Evolutionary conservation across 768 basidiomycete genomes (phyloP).

Genomic region (Nidula microcarpa): DNA sequence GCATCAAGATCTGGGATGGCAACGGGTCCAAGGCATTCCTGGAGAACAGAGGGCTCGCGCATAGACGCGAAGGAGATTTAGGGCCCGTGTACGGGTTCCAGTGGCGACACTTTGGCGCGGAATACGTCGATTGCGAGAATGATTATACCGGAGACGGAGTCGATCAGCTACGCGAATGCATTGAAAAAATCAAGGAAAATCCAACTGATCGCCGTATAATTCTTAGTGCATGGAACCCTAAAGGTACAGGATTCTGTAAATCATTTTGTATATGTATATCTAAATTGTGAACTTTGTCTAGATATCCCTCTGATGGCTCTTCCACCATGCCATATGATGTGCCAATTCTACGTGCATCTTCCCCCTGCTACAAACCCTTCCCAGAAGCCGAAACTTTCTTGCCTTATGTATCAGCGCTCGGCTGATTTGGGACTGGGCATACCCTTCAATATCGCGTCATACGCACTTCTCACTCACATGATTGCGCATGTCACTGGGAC

Average conservation of each 20-base stretch:
- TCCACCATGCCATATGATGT: constrained; percentile 98
- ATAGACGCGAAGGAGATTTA: constrained; percentile 86
- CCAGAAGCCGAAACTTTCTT: constrained; percentile 74
- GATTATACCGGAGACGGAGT: constrained; percentile 84
- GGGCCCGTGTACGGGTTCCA: constrained; percentile 98
- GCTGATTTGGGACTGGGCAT: constrained; percentile 97
- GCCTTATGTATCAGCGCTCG: constrained; percentile 96
- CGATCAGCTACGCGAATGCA: constrained; percentile 88
- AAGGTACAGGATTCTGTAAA: constrained; percentile 52
- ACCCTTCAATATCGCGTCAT: constrained; percentile 99
- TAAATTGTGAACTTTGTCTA: constrained; percentile 21
- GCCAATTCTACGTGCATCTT: constrained; percentile 97
- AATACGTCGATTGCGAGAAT: constrained; percentile 68
- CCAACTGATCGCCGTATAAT: constrained; percentile 95
- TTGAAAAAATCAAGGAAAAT: constrained; percentile 87
- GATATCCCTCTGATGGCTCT: constrained; percentile 95
- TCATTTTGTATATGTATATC: not conserved
- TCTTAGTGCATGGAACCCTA: constrained; percentile 96
- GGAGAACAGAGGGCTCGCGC: constrained; percentile 77
- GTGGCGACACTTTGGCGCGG: constrained; percentile 93
- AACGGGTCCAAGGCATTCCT: constrained; percentile 89
- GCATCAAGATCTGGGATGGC: constrained; percentile 97
- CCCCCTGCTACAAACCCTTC: constrained; percentile 49
- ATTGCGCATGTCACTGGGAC: constrained; percentile 90
- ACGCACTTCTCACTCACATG: constrained; percentile 96